Percentiles rank a stretch among this genome's conserved stretches.
Evolutionary conservation across 345 rosid genomes (phyloP).

Genomic region (Linum tenue): DNA sequence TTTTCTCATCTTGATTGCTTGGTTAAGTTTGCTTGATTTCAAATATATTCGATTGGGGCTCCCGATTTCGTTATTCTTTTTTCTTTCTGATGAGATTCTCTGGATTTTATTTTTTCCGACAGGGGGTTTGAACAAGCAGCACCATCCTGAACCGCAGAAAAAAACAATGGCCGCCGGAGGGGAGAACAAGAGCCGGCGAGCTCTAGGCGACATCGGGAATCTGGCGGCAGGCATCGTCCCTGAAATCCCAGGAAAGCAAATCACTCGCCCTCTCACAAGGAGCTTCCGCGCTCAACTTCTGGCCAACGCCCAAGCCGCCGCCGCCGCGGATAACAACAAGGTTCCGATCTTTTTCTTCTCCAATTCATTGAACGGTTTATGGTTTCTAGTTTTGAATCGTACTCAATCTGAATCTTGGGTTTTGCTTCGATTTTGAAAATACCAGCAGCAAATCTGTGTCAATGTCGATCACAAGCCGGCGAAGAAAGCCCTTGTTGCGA

Average conservation of each 20-base stretch:
- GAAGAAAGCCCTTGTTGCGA: constrained; percentile 17
- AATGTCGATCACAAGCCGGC: constrained; percentile 19
- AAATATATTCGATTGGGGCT: too few relatives aligned
- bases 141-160: constrained; percentile 25
- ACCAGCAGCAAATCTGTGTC: constrained; percentile 40
- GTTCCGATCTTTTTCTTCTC: constrained; percentile 15
- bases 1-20: not conserved
- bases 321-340: constrained; percentile 55
- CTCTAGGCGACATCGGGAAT: constrained; percentile 85
- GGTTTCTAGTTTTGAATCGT: not conserved
- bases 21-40: too few relatives aligned
- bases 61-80: too few relatives aligned
- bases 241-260: constrained; percentile 41
- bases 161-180: constrained; percentile 40
- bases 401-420: not conserved
- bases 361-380: not conserved
- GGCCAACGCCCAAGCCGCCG: constrained; percentile 77
- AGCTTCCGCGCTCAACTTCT: constrained; percentile 77
- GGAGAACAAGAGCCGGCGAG: constrained; percentile 56
- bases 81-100: not conserved
- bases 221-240: constrained; percentile 28
- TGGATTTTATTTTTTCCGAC: not conserved
- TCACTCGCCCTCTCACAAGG: constrained; percentile 70
- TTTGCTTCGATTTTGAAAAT: not conserved
- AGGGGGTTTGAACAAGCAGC: constrained; percentile 25